phyloP scores from a whole-genome alignment of 1,139 yeast genomes.

The Yarrowia galli region DNA sequence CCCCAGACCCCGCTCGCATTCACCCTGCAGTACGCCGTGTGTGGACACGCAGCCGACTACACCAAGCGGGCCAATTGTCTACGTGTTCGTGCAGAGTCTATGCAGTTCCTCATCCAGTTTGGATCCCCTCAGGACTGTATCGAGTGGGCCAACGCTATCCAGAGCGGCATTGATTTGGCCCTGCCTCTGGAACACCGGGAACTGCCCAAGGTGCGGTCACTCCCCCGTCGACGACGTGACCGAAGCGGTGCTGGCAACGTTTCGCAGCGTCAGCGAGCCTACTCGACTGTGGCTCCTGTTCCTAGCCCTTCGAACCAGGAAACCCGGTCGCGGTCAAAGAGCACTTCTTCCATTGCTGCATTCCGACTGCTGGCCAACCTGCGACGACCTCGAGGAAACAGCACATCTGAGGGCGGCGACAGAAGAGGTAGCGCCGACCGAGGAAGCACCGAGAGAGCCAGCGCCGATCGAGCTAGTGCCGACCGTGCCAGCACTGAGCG shows the following conservation, averaged over 20 bases:
- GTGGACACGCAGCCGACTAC: slow-evolving; percentile 76
- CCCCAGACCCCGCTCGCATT: slow-evolving; percentile 50
- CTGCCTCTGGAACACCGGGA: slow-evolving; percentile 54
- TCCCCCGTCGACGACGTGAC: slow-evolving; percentile 48
- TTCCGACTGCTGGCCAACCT: slow-evolving; percentile 24
- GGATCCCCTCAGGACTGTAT: slow-evolving; percentile 61
- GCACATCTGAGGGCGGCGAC: slow-evolving; percentile 4
- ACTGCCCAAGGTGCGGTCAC: slow-evolving; percentile 49
- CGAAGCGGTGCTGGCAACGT: neutral
- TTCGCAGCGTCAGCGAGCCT: slow-evolving; percentile 19
- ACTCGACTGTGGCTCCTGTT: slow-evolving; percentile 26
- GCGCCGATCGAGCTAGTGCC: neutral
- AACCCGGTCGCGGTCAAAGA: slow-evolving; percentile 23
- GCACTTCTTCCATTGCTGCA: slow-evolving; percentile 13
- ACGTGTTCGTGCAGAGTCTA: slow-evolving; percentile 70
- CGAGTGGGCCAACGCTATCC: slow-evolving; percentile 63
- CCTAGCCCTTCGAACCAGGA: slow-evolving; percentile 16
- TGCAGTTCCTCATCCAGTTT: slow-evolving; percentile 68
- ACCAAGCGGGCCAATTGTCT: slow-evolving; percentile 64
- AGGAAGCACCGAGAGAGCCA: neutral
- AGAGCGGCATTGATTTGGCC: slow-evolving; percentile 53
- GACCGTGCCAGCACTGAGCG: slow-evolving; percentile 15
- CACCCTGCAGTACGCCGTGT: slow-evolving; percentile 71
- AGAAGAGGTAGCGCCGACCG: neutral
- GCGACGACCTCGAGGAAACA: slow-evolving; percentile 25